phyloP scores from a whole-genome alignment of 768 basidiomycete genomes.

The Megacollybia marginata region DNA sequence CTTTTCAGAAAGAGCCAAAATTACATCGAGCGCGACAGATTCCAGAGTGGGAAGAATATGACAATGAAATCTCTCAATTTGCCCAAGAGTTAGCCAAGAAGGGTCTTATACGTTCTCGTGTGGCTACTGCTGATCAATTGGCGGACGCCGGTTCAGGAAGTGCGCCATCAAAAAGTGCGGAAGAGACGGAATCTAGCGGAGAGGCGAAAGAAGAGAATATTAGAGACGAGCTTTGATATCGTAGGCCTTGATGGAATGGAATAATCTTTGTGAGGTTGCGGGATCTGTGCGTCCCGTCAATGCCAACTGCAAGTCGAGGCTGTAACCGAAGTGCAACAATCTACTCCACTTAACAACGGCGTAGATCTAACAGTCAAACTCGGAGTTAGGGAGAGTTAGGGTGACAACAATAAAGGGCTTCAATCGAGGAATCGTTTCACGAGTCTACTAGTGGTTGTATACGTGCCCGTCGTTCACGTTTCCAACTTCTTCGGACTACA shows the following conservation, averaged over 20 bases:
- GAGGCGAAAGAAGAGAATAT: background rate
- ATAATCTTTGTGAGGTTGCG: too few relatives aligned
- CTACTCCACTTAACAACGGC: too few relatives aligned
- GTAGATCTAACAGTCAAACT: too few relatives aligned
- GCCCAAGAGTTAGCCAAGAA: slow-evolving; percentile 63
- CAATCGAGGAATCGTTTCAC: too few relatives aligned
- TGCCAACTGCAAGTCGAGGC: background rate
- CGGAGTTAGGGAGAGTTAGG: too few relatives aligned
- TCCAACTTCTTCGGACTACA: too few relatives aligned
- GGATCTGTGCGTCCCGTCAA: background rate
- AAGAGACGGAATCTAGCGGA: background rate
- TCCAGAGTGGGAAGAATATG: slow-evolving; percentile 96
- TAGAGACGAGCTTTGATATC: slow-evolving; percentile 5
- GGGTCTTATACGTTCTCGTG: slow-evolving; percentile 61
- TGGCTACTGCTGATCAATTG: slow-evolving; percentile 62
- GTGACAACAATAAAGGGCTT: too few relatives aligned
- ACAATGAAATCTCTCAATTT: slow-evolving; percentile 82
- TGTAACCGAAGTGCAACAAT: too few relatives aligned
- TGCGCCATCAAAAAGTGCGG: background rate
- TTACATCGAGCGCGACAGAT: slow-evolving; percentile 88
- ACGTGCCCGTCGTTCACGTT: too few relatives aligned
- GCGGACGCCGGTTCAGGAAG: slow-evolving; percentile 37
- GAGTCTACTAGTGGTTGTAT: too few relatives aligned
- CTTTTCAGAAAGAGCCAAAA: slow-evolving; percentile 89
- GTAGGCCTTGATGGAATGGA: background rate